phyloP scores from a whole-genome alignment of 1,284 basidiomycete genomes.

The Cystobasidium slooffiae region DNA sequence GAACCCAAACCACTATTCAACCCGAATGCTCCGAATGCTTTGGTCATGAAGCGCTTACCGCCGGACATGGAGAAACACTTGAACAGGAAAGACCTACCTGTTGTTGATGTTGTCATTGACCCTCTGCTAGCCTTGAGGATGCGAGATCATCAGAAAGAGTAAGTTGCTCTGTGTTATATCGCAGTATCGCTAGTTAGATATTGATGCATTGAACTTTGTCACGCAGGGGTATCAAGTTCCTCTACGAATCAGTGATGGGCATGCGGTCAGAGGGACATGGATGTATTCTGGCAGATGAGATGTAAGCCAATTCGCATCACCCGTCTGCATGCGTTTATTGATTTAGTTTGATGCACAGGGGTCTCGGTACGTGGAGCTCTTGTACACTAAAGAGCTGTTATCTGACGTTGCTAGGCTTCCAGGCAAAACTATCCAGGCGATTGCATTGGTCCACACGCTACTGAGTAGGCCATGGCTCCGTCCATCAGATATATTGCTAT shows the following conservation, averaged over 20 bases:
- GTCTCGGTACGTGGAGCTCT: constrained; percentile 1
- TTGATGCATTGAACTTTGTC: background rate
- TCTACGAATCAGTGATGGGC: constrained; percentile 97
- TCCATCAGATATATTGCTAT: background rate
- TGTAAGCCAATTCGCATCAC: constrained; percentile 61
- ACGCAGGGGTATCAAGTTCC: constrained; percentile 64
- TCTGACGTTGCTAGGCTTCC: constrained; percentile 65
- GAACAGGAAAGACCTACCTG: constrained; percentile 69
- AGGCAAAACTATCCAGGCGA: constrained; percentile 87
- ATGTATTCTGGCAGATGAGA: constrained; percentile 96
- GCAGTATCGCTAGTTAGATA: constrained; percentile 62
- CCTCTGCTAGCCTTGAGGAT: constrained; percentile 77
- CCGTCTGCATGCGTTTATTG: background rate
- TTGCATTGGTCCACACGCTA: constrained; percentile 83
- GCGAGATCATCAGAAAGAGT: constrained; percentile 89
- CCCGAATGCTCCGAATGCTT: constrained; percentile 72
- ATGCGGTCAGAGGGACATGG: constrained; percentile 80
- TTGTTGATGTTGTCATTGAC: constrained; percentile 91
- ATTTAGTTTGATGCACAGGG: background rate
- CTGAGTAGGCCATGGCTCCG: constrained; percentile 66
- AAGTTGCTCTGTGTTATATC: constrained; percentile 45
- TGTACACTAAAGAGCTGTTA: background rate
- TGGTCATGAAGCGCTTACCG: constrained; percentile 83
- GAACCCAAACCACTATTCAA: constrained; percentile 59
- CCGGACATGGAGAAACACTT: constrained; percentile 68